phyloP scores from a whole-genome alignment of 345 rosid genomes.

The Limnanthes douglasii region DNA sequence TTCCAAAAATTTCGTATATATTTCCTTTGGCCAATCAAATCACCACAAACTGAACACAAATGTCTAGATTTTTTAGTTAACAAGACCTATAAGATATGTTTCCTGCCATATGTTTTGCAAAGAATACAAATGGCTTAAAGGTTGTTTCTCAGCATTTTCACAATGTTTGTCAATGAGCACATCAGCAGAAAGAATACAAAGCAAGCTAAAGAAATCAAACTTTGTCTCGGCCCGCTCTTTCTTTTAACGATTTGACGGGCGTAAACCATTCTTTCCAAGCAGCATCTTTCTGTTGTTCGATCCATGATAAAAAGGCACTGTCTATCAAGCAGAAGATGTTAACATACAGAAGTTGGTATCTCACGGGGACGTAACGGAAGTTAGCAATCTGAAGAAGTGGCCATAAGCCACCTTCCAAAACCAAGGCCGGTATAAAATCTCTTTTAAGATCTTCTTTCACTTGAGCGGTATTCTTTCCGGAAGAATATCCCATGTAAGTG shows the following conservation, averaged over 20 bases:
- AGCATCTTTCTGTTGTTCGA: conserved; percentile 90
- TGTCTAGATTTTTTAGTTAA: too few relatives aligned
- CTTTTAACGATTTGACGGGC: conserved; percentile 31
- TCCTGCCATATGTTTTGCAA: too few relatives aligned
- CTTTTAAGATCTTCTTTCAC: conserved; percentile 83
- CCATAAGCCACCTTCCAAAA: conserved; percentile 79
- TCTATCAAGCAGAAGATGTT: conserved; percentile 82
- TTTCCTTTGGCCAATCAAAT: too few relatives aligned
- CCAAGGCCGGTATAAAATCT: conserved; percentile 84
- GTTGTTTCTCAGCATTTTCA: too few relatives aligned
- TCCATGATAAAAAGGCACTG: conserved; percentile 77
- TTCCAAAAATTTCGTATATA: too few relatives aligned
- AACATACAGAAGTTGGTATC: conserved; percentile 80
- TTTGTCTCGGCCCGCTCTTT: conserved; percentile 30
- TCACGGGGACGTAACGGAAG: conserved; percentile 72
- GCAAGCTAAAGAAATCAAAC: conserved; percentile 17
- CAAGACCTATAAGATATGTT: too few relatives aligned
- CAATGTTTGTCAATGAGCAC: too few relatives aligned
- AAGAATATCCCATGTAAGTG: conserved; percentile 74
- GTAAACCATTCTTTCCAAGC: conserved; percentile 90
- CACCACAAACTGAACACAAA: too few relatives aligned
- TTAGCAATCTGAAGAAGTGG: conserved; percentile 75
- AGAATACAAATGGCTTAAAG: too few relatives aligned
- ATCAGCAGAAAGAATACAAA: neutral
- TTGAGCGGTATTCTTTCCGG: conserved; percentile 46